Evolutionary conservation across 2,329 filamentous ascomycete genomes (phyloP), one percentile per base, ranked within the genome.

Genomic region (Colletotrichum sp.): DNA sequence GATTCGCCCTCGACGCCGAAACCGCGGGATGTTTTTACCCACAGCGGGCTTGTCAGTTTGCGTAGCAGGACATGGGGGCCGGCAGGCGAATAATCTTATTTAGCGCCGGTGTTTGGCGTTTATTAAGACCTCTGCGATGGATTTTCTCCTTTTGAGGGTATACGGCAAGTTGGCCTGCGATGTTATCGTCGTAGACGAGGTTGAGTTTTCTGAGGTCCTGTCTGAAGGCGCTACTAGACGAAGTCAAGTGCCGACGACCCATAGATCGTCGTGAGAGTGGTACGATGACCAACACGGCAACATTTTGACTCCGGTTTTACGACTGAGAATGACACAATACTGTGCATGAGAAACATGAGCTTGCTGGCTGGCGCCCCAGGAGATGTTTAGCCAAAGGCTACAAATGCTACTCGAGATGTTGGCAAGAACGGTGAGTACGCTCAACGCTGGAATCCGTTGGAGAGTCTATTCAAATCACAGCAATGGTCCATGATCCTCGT

Each of bases 61-160:
- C 55, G 55, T 28, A 5, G 55, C 55, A 28, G 0, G 55, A 3
- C 55, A 59, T 30, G 55, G 24, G 24, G 24, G 10, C 55, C 15
- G 15, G 55, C 24, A 52, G 24, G 5, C 28, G 8, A n/a, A 62
- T 34, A 62, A 62, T 62, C 59, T 62, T 62, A 34, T 30, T 62
- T 62, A n/a, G 28, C 59, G 59, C 59, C 59, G 28, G 59, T 62
- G 59, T 62, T 62, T 62, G 28, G 59, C 10, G 18, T 62, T 62
- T 62, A 62, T 62, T 24, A 28, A 62, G 59, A 30, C 9, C 7
- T n/a, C 8, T 59, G 7, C 13, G 1, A 10, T 2, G 15, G 6
- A 3, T 24, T 62, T 13, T 62, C 28, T 24, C 28, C 59, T 62
- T 24, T 13, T 0, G 59, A 52, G 12, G 44, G n/a, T 0, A 8